phyloP scores from a whole-genome alignment of 768 basidiomycete genomes.

The Phlegmacium glaucopus region DNA sequence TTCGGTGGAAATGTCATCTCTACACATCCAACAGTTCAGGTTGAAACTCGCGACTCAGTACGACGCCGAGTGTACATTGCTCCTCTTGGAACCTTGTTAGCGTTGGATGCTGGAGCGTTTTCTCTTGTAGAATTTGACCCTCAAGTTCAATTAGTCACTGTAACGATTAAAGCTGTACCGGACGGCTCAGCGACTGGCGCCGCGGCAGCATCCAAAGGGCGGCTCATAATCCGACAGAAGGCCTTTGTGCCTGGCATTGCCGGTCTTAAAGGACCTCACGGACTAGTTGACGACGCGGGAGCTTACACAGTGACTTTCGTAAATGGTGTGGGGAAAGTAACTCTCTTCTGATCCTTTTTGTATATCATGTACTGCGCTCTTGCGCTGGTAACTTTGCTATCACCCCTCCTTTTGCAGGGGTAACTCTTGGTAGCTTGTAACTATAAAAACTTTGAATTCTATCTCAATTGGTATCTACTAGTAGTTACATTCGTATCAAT shows the following conservation, averaged over 20 bases:
- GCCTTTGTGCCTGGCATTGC: conserved; percentile 35
- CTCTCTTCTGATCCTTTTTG: conserved; percentile 14
- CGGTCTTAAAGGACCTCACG: conserved; percentile 36
- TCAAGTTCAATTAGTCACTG: conserved; percentile 29
- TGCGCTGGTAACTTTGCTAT: too few species aligned
- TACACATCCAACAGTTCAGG: conserved; percentile 38
- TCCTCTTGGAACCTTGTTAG: conserved; percentile 41
- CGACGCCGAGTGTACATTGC: conserved; percentile 51
- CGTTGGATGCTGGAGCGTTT: conserved; percentile 52
- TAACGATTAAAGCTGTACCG: conserved; percentile 38
- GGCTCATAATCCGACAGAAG: conserved; percentile 43
- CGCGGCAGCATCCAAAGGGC: conserved; percentile 43
- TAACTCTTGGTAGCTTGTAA: too few species aligned
- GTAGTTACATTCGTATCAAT: neutral
- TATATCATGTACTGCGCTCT: too few species aligned
- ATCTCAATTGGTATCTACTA: neutral
- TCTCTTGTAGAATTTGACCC: conserved; percentile 39
- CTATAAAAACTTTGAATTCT: too few species aligned
- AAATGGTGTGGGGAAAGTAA: conserved; percentile 35
- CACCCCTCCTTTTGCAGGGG: too few species aligned
- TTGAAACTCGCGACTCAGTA: conserved; percentile 44
- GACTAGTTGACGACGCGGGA: conserved; percentile 38
- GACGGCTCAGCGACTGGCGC: conserved; percentile 36
- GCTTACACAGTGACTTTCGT: conserved; percentile 44
- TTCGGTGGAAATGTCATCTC: conserved; percentile 48